Conservation (phyloP, 208 protist species). For the Acanthamoeba healyi region DNA sequence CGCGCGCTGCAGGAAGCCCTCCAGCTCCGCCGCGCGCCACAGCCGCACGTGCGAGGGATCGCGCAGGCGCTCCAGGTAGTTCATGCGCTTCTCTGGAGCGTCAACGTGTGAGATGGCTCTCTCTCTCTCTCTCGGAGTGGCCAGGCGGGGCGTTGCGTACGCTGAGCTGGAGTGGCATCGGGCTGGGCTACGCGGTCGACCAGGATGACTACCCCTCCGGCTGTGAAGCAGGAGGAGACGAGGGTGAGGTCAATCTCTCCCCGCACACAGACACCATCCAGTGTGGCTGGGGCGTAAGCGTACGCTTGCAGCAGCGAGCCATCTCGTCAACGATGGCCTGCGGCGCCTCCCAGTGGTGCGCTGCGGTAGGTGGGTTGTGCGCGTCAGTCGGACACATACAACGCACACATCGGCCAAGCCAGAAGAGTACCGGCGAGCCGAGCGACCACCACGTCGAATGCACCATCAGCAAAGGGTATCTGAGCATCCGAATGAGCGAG, state of each 20-base stretch:
- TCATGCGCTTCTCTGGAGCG: background rate
- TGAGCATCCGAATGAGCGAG: background rate
- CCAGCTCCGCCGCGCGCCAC: background rate
- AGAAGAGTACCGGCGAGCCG: background rate
- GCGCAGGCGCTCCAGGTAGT: background rate
- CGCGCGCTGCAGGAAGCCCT: background rate
- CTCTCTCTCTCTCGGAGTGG: too few species aligned
- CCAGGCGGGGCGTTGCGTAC: background rate
- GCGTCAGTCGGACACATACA: background rate
- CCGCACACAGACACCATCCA: background rate
- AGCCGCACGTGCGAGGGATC: background rate
- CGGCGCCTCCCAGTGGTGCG: slow-evolving; percentile 14
- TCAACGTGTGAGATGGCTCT: too few species aligned
- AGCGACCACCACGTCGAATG: slow-evolving; percentile 12
- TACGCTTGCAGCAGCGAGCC: background rate
- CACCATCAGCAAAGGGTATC: background rate
- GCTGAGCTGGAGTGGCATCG: background rate
- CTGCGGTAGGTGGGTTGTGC: background rate
- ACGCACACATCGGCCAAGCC: background rate
- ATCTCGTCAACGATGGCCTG: slow-evolving; percentile 3
- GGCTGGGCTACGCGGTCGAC: background rate
- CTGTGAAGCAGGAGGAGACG: too few species aligned
- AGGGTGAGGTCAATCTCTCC: too few species aligned
- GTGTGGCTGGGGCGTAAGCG: background rate
- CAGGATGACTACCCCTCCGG: background rate